Evolutionary conservation across 306 rosid genomes (phyloP).

Genomic region (Ceratonia siliqua): DNA sequence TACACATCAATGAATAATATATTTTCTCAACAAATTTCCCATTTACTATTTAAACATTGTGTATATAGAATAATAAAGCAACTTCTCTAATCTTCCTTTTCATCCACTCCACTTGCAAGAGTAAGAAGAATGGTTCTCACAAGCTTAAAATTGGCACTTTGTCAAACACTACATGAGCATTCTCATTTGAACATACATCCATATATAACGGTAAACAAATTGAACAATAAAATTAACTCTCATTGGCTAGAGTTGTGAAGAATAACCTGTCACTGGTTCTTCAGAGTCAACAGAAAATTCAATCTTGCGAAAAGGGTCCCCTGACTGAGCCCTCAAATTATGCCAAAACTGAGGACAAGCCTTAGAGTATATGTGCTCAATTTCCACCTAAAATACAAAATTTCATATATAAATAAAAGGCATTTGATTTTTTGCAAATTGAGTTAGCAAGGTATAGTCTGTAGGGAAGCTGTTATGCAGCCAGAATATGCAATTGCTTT

Average conservation of each 20-base stretch:
- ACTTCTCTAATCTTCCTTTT: no score
- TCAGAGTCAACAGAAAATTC: neutral
- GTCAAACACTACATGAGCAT: neutral
- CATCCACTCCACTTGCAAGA: no score
- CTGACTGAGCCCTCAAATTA: neutral
- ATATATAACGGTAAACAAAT: neutral
- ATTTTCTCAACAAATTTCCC: no score
- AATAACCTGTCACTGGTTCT: slow-evolving; percentile 26
- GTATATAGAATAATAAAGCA: no score
- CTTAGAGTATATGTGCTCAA: neutral
- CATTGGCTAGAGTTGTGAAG: neutral
- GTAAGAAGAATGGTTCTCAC: neutral
- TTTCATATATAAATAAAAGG: neutral
- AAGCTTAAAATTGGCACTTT: neutral
- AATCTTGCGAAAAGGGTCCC: neutral
- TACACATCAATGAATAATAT: no score
- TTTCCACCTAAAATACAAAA: slow-evolving; percentile 31
- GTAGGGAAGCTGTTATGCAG: neutral
- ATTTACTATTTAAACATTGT: no score
- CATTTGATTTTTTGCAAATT: neutral
- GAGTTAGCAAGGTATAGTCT: neutral
- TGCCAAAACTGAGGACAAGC: neutral
- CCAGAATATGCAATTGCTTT: no score
- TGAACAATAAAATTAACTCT: neutral
- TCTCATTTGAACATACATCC: neutral